A percentile compares a stretch with the other conserved stretches of the same genome.
phyloP scores from a whole-genome alignment of 2,329 filamentous ascomycete species.

The Fusarium dlaminii region DNA sequence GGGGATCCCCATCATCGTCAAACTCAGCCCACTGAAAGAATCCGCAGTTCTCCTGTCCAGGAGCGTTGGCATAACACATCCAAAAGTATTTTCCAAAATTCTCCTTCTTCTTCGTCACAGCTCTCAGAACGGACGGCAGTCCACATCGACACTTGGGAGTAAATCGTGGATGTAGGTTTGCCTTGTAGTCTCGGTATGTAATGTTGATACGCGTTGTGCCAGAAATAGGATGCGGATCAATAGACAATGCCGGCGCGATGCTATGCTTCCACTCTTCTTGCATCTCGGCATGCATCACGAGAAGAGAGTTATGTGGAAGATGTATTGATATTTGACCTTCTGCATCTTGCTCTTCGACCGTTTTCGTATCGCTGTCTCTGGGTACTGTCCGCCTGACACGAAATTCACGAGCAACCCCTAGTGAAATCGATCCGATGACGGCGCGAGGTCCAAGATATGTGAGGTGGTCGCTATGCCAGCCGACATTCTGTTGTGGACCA shows the following conservation, averaged over 20 bases:
- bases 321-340: conserved; percentile 93
- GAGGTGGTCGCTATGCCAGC: conserved; percentile 91
- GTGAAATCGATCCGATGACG: conserved; percentile 87
- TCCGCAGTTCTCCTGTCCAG: conserved; percentile 73
- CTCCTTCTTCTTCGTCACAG: conserved; percentile 80
- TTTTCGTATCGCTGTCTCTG: conserved; percentile 57
- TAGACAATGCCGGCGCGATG: conserved; percentile 76
- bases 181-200: conserved; percentile 89
- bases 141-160: conserved; percentile 83
- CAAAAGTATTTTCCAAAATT: conserved; percentile 87
- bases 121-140: conserved; percentile 74
- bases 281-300: conserved; percentile 98
- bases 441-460: conserved; percentile 92
- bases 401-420: conserved; percentile 94
- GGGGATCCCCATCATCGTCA: conserved; percentile 84
- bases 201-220: conserved; percentile 88
- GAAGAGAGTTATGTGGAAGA: conserved; percentile 90
- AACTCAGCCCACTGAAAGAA: conserved; percentile 91
- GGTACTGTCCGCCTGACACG: conserved; percentile 81
- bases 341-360: conserved; percentile 63
- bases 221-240: conserved; percentile 86
- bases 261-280: conserved; percentile 97
- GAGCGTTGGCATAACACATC: conserved; percentile 87
- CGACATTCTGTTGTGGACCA: conserved; percentile 82
- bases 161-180: conserved; percentile 76